Evolutionary conservation across 108 stramenopile species (phyloP).

Genomic region (Nitzschia sp.): DNA sequence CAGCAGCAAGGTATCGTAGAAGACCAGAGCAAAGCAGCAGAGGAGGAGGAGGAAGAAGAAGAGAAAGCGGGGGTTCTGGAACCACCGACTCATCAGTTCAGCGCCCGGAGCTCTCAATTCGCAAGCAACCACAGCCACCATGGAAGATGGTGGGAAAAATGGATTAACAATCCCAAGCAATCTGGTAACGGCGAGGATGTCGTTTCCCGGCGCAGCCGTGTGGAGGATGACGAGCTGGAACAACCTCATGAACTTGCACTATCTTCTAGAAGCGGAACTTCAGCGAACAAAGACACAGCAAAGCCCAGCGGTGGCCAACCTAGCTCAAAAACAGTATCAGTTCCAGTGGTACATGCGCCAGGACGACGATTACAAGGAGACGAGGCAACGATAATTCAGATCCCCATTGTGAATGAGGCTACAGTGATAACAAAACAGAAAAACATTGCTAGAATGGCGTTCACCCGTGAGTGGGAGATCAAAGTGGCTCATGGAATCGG

Average conservation of each 20-base stretch:
- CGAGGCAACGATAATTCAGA: constrained; percentile 51
- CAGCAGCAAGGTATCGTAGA: constrained; percentile 25
- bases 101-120: background rate
- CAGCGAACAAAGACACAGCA: constrained; percentile 1
- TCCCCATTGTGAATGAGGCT: constrained; percentile 38
- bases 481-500: constrained; percentile 58
- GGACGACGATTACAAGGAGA: constrained; percentile 80
- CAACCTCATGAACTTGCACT: constrained; percentile 46
- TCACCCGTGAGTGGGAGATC: constrained; percentile 76
- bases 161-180: constrained; percentile 39
- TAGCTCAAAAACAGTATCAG: constrained; percentile 20
- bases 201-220: constrained; percentile 11
- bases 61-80: constrained; percentile 18
- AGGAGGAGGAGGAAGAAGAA: constrained; percentile 14
- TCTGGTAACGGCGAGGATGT: constrained; percentile 33
- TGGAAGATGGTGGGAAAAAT: constrained; percentile 80
- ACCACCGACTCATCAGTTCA: background rate
- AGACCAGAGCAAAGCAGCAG: constrained; percentile 8
- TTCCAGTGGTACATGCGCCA: constrained; percentile 42
- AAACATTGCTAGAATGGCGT: constrained; percentile 65
- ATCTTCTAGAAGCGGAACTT: background rate
- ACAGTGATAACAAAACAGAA: constrained; percentile 38
- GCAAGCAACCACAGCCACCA: constrained; percentile 4
- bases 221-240: constrained; percentile 64
- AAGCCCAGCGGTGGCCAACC: background rate